These are phyloP conservation scores for Populus davidiana DNA, from an alignment of 345 rosid genomes.

Conservation along the genomic window DNA sequence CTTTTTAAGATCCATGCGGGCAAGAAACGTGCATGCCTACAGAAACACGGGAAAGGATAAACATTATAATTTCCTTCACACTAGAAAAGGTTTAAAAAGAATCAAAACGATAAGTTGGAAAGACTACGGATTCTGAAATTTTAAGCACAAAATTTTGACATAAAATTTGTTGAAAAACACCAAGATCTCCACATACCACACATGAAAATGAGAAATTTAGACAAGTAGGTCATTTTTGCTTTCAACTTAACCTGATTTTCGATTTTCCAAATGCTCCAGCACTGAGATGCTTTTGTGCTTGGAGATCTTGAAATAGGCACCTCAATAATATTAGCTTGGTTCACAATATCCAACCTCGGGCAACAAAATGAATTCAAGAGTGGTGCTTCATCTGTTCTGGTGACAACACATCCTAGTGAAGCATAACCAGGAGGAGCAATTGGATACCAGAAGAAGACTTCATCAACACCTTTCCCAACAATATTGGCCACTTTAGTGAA, in stretches of 20 bases:
- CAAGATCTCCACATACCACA: neutral
- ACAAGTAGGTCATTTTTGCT: slow-evolving; percentile 10
- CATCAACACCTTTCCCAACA: slow-evolving; percentile 81
- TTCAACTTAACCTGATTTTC: slow-evolving; percentile 80
- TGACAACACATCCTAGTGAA: slow-evolving; percentile 81
- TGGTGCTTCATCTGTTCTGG: slow-evolving; percentile 77
- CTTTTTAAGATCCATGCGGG: slow-evolving; percentile 75
- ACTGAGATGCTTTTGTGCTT: slow-evolving; percentile 67
- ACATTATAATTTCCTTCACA: neutral
- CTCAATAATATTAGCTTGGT: slow-evolving; percentile 75
- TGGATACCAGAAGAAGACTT: slow-evolving; percentile 92
- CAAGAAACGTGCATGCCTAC: slow-evolving; percentile 97
- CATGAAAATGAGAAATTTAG: neutral
- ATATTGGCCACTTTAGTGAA: slow-evolving; percentile 83
- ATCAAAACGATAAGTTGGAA: neutral
- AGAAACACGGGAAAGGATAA: slow-evolving; percentile 23
- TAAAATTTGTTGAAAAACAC: neutral
- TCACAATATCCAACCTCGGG: slow-evolving; percentile 91
- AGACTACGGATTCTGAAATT: neutral
- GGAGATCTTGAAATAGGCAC: slow-evolving; percentile 75
- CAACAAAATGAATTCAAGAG: slow-evolving; percentile 63
- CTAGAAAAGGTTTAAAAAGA: slow-evolving; percentile 4
- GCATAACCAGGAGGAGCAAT: slow-evolving; percentile 96
- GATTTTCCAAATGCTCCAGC: slow-evolving; percentile 99
- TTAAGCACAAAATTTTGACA: neutral